Conservation (phyloP, 2,329 filamentous ascomycete species). For the Bipolaris gigantea region DNA sequence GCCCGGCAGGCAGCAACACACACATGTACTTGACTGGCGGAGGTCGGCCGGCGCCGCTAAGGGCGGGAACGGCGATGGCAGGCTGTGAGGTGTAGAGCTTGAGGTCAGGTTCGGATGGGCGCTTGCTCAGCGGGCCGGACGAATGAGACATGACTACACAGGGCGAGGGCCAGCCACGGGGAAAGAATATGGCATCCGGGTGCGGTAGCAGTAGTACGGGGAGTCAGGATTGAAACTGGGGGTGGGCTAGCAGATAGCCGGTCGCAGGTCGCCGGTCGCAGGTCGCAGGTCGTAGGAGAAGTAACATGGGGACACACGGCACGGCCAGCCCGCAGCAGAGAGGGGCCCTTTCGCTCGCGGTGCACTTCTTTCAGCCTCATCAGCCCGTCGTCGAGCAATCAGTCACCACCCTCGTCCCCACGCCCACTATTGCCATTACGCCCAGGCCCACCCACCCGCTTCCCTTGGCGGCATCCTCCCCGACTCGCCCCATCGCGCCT, state of each 20-base stretch:
- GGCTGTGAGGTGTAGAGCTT: constrained; percentile 53
- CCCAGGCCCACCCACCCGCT: background rate
- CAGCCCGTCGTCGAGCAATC: background rate
- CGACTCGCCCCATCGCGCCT: too few species aligned
- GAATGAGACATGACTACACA: constrained; percentile 20
- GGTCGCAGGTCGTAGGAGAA: constrained; percentile 10
- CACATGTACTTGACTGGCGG: constrained; percentile 55
- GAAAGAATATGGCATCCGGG: too few species aligned
- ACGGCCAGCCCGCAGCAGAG: constrained; percentile 5
- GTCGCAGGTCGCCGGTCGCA: constrained; percentile 8
- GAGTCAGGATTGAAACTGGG: constrained; percentile 7
- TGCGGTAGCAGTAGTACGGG: background rate
- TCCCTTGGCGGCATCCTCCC: constrained; percentile 1
- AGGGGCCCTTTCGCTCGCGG: constrained; percentile 10
- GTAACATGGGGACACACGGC: constrained; percentile 21
- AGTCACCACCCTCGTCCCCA: background rate
- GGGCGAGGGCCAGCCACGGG: background rate
- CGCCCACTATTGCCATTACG: background rate
- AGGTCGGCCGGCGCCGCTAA: constrained; percentile 46
- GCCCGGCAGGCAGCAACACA: constrained; percentile 19
- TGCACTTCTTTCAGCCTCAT: constrained; percentile 18
- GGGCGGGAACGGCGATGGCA: constrained; percentile 50
- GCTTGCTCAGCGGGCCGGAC: constrained; percentile 21
- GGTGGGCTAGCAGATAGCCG: constrained; percentile 7
- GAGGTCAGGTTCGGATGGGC: constrained; percentile 25